Evolutionary conservation across 176 grass and related monocot genomes (phyloP).

Genomic region (Raddia guianensis): DNA sequence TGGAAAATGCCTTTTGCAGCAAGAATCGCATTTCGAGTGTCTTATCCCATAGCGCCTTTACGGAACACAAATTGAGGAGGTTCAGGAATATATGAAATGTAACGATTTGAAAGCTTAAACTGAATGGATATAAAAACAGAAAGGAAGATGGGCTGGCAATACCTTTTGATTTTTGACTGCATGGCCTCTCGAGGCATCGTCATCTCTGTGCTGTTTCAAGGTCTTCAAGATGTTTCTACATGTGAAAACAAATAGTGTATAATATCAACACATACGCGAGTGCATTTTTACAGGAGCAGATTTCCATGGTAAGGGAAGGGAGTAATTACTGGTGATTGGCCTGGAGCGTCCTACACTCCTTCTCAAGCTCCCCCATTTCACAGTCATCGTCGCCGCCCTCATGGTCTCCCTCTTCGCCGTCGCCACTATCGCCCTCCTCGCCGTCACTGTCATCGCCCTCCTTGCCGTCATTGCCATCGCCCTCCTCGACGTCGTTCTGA

Average conservation of each 20-base stretch:
- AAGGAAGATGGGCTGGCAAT: background rate
- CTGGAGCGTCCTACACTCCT: background rate
- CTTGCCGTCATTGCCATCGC: too few species aligned
- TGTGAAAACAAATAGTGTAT: background rate
- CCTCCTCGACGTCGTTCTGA: constrained; percentile 35
- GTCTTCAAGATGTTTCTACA: background rate
- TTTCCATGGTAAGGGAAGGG: too few species aligned
- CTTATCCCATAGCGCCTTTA: constrained; percentile 84
- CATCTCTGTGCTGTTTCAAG: constrained; percentile 1
- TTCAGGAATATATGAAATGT: background rate
- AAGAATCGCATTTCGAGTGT: constrained; percentile 84
- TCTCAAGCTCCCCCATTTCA: constrained; percentile 1
- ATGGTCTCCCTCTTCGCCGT: background rate
- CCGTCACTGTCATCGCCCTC: background rate
- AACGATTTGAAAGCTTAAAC: background rate
- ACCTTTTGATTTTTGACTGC: constrained; percentile 18
- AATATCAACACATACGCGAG: background rate
- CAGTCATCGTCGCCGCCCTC: background rate
- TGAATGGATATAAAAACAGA: background rate
- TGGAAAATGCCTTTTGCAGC: constrained; percentile 83
- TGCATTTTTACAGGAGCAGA: too few species aligned
- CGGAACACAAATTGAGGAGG: constrained; percentile 22
- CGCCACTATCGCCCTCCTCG: background rate
- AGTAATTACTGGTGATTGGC: background rate
- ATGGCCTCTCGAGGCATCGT: background rate